Evolutionary conservation across 306 rosid species (phyloP), one percentile per base, ranked within the genome.

Genomic region (Abrus precatorius): DNA sequence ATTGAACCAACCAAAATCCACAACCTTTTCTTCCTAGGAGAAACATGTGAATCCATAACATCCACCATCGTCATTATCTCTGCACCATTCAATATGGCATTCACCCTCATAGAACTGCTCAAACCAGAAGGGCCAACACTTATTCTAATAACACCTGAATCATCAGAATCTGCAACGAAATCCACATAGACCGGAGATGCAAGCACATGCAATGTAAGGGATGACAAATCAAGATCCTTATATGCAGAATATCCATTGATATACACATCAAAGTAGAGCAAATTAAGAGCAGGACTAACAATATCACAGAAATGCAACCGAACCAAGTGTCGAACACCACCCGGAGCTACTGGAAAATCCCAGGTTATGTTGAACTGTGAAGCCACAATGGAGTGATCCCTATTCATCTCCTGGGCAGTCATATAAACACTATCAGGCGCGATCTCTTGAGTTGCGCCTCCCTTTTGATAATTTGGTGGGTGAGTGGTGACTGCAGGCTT

Each of bases 31-130:
- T 90, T 85, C 73, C 49, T 40, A 14, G 28, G 20, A 32, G 12
- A 72, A 77, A 29, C 63, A 38, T 65, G 54, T 1, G 77, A 27
- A 56, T 67, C 81, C 54, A 10, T 77, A 12, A 75, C 76, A 84
- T 84, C 78, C 68, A 88, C 86, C 76, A 94, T 67, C 85, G 82
- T 84, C 98, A 94, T 90, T 65, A 94, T 91, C 93, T 94, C 98
- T 1, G 94, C 98, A 27, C 98, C 98, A 80, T 94, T 94, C 84
- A 94, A 82, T 72, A 94, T 87, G 6, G 97, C 98, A 80, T 94
- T 89, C 45, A 43, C 84, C 82, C 88, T 69, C 11, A 65, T 52
- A 32, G 93, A 67, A 82, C 86, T 74, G 48, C 94, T 92, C 61
- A 92, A 84, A 69, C 52, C 89, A 85, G 98, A 94, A 65, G 98